A percentile compares a stretch with the other conserved stretches of the same genome.
phyloP scores from a whole-genome alignment of 129 eudicot species.

The Cynara cardunculus region DNA sequence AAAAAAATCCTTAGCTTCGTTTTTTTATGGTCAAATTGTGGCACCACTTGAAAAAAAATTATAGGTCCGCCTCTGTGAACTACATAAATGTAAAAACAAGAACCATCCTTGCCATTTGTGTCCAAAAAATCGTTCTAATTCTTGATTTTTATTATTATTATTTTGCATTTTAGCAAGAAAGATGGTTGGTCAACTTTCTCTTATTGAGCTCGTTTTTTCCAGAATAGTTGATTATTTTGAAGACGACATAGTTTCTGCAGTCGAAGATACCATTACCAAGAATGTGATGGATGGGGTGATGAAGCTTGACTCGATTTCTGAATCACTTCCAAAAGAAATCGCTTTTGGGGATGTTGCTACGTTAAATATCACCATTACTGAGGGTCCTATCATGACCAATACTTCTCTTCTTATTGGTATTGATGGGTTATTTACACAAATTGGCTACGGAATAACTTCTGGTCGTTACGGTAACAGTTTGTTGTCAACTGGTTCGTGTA shows the following conservation, averaged over 20 bases:
- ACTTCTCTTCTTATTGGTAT: slow-evolving; percentile 62
- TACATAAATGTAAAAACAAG: not conserved
- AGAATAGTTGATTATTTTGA: slow-evolving; percentile 76
- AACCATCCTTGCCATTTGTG: not conserved
- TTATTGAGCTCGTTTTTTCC: slow-evolving; percentile 28
- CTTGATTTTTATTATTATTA: not conserved
- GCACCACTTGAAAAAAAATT: not conserved
- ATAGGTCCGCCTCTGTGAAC: not conserved
- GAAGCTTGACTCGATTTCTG: slow-evolving; percentile 50
- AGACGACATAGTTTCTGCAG: slow-evolving; percentile 56
- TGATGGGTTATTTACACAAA: slow-evolving; percentile 62
- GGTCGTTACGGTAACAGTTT: slow-evolving; percentile 13
- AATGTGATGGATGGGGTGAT: slow-evolving; percentile 52
- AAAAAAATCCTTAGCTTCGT: not conserved
- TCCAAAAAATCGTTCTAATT: not conserved
- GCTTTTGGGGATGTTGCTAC: slow-evolving; percentile 48
- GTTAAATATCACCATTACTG: slow-evolving; percentile 63
- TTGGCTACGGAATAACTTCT: slow-evolving; percentile 18
- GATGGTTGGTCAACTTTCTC: slow-evolving; percentile 1
- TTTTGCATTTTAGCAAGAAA: not conserved
- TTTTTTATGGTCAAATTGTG: not conserved
- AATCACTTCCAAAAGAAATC: slow-evolving; percentile 75
- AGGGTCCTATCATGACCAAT: slow-evolving; percentile 51
- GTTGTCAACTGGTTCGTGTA: slow-evolving; percentile 35
- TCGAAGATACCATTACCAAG: slow-evolving; percentile 69